These are phyloP conservation scores for Debaryomyces psychrophilus DNA, from an alignment of 1,139 yeast genomes.

Conservation along the genomic window DNA sequence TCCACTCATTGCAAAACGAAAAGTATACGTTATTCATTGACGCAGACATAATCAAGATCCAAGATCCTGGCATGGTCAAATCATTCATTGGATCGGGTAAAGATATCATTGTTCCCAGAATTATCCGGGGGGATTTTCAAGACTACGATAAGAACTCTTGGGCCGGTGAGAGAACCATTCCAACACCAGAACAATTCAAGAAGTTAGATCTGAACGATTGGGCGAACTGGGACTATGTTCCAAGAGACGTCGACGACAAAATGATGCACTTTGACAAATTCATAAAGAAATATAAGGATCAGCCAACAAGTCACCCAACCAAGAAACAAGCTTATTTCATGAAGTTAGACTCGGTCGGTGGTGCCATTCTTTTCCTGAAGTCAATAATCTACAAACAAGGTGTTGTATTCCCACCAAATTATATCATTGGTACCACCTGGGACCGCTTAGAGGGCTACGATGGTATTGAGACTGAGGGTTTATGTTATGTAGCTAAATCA, in stretches of 20 bases:
- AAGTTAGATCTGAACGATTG: conserved; percentile 35
- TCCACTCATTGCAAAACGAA: conserved; percentile 31
- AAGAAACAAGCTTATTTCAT: conserved; percentile 23
- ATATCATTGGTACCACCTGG: conserved; percentile 53
- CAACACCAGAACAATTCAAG: conserved; percentile 34
- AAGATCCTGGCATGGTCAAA: conserved; percentile 30
- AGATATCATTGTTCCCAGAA: conserved; percentile 48
- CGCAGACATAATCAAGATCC: conserved; percentile 41
- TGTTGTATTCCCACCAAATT: conserved; percentile 46
- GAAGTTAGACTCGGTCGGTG: conserved; percentile 52
- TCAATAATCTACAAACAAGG: conserved; percentile 49
- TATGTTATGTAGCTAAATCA: conserved; percentile 49
- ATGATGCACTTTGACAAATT: conserved; percentile 38
- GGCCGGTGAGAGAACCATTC: conserved; percentile 47
- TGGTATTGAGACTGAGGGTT: conserved; percentile 57
- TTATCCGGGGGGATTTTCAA: conserved; percentile 26
- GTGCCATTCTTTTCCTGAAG: conserved; percentile 49
- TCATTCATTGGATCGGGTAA: conserved; percentile 34
- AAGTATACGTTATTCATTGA: conserved; percentile 48
- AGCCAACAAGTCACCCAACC: conserved; percentile 20
- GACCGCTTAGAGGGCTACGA: conserved; percentile 52
- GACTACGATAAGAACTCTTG: conserved; percentile 52
- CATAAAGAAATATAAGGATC: conserved; percentile 18
- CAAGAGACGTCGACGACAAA: conserved; percentile 34
- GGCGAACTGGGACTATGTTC: conserved; percentile 42